A percentile compares a stretch with the other conserved stretches of the same genome.
Evolutionary conservation across 108 stramenopile species (phyloP).

Genomic region (Cyclotella sp.): DNA sequence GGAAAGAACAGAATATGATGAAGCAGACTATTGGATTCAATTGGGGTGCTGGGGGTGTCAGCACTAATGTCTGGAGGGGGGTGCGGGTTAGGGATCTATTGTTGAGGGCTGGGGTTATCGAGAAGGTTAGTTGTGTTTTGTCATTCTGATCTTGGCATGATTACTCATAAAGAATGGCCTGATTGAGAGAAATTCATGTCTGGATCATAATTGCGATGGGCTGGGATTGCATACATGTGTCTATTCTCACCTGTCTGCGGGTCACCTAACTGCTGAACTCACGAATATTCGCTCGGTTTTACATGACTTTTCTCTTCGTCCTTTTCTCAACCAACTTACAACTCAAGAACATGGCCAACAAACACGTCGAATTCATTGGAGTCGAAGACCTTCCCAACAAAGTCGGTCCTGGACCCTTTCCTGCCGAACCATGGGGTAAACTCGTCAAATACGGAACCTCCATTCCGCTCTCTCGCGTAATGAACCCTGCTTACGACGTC

Average conservation of each 20-base stretch:
- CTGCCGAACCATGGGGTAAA: slow-evolving; percentile 89
- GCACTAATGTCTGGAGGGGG: slow-evolving; percentile 96
- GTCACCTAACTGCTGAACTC: too few relatives aligned
- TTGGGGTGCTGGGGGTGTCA: slow-evolving; percentile 95
- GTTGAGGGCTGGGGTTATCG: slow-evolving; percentile 76
- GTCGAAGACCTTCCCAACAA: slow-evolving; percentile 94
- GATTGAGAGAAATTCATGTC: too few relatives aligned
- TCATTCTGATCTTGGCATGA: too few relatives aligned
- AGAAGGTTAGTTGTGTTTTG: slow-evolving; percentile 35
- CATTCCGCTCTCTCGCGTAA: slow-evolving; percentile 88
- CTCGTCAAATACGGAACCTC: slow-evolving; percentile 96
- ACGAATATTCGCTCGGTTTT: too few relatives aligned
- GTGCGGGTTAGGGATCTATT: slow-evolving; percentile 90
- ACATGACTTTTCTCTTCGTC: too few relatives aligned
- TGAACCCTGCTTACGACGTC: slow-evolving; percentile 96
- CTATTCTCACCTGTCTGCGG: too few relatives aligned
- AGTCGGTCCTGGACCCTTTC: slow-evolving; percentile 90
- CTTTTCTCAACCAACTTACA: too few relatives aligned
- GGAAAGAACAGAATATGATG: slow-evolving; percentile 99
- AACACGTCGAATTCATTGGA: slow-evolving; percentile 91
- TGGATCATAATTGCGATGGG: too few relatives aligned
- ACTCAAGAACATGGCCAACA: slow-evolving; percentile 67
- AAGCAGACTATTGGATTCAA: slow-evolving; percentile 97
- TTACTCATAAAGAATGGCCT: too few relatives aligned
- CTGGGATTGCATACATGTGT: too few relatives aligned